Percentiles rank a stretch among this genome's conserved stretches.
Evolutionary conservation across 495 filamentous ascomycete species (phyloP).

Genomic region (Haplographium delicatum): DNA sequence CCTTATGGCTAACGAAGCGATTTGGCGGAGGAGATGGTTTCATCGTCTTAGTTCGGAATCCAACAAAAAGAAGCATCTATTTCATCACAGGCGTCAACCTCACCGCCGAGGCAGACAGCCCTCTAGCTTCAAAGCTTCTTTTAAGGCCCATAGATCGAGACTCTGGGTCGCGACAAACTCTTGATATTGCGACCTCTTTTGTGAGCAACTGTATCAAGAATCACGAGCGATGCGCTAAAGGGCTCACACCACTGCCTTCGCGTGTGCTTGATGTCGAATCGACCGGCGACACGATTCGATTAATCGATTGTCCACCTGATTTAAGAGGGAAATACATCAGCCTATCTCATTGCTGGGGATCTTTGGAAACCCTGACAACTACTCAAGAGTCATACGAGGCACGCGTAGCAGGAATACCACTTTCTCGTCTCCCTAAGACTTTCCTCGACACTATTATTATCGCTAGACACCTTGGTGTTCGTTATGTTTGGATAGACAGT

Average conservation of each 20-base stretch:
- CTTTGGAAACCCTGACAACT: conserved; percentile 8
- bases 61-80: not conserved
- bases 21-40: conserved; percentile 6
- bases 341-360: conserved; percentile 7
- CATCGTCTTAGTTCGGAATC: conserved; percentile 5
- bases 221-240: conserved; percentile 1
- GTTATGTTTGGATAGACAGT: conserved; percentile 3
- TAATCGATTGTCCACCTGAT: conserved; percentile 3
- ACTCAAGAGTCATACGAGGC: conserved; percentile 2
- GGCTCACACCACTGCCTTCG: not conserved
- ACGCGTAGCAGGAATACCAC: not conserved
- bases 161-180: conserved; percentile 4
- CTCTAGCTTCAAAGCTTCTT: conserved; percentile 1
- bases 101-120: not conserved
- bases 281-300: conserved; percentile 3
- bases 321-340: conserved; percentile 6
- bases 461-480: not conserved
- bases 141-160: conserved; percentile 2
- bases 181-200: conserved; percentile 4
- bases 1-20: conserved; percentile 2
- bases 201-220: conserved; percentile 5
- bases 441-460: not conserved
- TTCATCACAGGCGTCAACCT: conserved; percentile 2
- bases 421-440: not conserved
- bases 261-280: conserved; percentile 4